Percentiles rank a stretch among this genome's conserved stretches.
These are phyloP conservation scores for Neurospora sp. DNA, from an alignment of 495 filamentous ascomycete species.

Conservation along the genomic window DNA sequence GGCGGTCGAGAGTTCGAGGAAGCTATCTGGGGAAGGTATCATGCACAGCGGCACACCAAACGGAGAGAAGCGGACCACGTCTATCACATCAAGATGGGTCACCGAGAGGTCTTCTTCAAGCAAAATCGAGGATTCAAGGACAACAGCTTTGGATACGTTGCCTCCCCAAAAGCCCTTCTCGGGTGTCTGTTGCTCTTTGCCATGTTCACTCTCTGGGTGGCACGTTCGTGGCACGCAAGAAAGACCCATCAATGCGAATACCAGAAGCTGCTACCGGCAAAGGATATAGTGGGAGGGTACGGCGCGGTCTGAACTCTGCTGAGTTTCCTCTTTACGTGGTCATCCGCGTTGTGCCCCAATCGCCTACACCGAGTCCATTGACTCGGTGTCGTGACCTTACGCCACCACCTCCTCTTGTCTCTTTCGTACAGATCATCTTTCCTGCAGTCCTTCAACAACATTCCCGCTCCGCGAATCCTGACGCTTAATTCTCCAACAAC, in stretches of 20 bases:
- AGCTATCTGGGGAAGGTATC: conserved; percentile 69
- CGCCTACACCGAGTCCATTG: too few relatives aligned
- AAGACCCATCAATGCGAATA: not conserved
- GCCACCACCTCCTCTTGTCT: too few relatives aligned
- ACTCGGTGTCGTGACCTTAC: too few relatives aligned
- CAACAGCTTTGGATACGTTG: not conserved
- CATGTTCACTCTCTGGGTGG: not conserved
- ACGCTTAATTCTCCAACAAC: too few relatives aligned
- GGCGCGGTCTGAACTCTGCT: not conserved
- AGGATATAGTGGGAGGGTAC: not conserved
- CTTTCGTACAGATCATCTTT: too few relatives aligned
- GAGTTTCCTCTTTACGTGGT: not conserved
- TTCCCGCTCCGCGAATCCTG: too few relatives aligned
- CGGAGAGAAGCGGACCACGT: conserved; percentile 1
- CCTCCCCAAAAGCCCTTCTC: not conserved
- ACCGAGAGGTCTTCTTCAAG: conserved; percentile 27
- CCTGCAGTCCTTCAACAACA: too few relatives aligned
- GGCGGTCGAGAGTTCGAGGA: conserved; percentile 75
- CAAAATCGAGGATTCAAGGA: conserved; percentile 21
- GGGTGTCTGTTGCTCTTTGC: not conserved
- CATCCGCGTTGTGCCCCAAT: too few relatives aligned
- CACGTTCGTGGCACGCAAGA: not conserved
- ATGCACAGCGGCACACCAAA: conserved; percentile 2
- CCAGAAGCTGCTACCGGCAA: not conserved
- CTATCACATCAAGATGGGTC: conserved; percentile 25